Evolutionary conservation across 2,329 filamentous ascomycete genomes (phyloP), one percentile per base, ranked within the genome.

Genomic region (Madurella fahalii): DNA sequence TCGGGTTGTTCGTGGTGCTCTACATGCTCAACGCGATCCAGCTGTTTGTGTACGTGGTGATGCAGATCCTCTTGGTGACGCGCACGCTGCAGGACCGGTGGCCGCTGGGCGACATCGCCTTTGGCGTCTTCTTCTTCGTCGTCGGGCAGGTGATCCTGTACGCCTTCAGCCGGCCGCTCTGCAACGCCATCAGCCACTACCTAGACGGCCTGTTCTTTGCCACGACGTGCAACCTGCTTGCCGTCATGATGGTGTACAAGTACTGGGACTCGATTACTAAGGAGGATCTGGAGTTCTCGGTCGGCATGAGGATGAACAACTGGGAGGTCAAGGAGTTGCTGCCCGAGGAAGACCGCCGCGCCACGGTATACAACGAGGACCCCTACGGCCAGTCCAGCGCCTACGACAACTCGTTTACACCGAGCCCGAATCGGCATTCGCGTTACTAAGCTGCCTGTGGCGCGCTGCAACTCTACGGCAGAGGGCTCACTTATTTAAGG

Each of bases 171-270:
- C 80, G 86, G 61, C 83, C 80, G 59, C 92, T 99, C 65, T 99
- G 94, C 76, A 80, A 86, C 49, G 82, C 83, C 45, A 84, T 92
- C 40, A 85, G 90, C 72, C 94, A 99, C 71, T 99, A 97, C 69
- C 74, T 99, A 47, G 94, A 99, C 67, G 93, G 93, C 0, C 74
- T 97, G 46, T 95, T 97, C 75, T 92, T 99, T 67, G 90, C 91
- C 4, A 96, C 93, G 0, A 85, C 93, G 52, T 94, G 91, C 77
- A 99, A 99, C 68, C 74, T 99, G 43, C 77, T 99, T 42, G 90
- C 86, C 12, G 93, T 99, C 58, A 99, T 99, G 94, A 99, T 97
- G 94, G 86, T 99, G 39, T 99, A 99, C 81, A 99, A 99, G 91
- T 99, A 95, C 78, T 99, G 94, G 94, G 94, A 99, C 69, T 96